A percentile compares a stretch with the other conserved stretches of the same genome.
Evolutionary conservation across 106 monocot species (phyloP).

Genomic region (Amphibolis antarctica): DNA sequence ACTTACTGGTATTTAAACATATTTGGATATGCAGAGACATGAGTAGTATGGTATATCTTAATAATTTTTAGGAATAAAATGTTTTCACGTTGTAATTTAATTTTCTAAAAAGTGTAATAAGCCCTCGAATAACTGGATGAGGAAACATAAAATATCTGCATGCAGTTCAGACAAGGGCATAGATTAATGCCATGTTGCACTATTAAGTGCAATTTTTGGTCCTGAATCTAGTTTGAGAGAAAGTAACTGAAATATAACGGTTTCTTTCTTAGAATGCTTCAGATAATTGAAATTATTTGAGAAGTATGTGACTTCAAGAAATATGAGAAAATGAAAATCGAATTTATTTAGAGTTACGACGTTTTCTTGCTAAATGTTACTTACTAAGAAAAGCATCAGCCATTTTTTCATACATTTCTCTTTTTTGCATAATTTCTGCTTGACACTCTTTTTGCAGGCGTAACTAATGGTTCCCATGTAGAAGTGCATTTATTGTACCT

Average conservation of each 20-base stretch:
- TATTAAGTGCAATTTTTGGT: not conserved
- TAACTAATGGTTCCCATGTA: too few relatives aligned
- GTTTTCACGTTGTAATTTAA: not conserved
- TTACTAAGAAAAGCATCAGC: not conserved
- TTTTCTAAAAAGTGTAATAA: not conserved
- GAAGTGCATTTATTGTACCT: too few relatives aligned
- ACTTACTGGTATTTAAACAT: too few relatives aligned
- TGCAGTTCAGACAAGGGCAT: conserved; percentile 9
- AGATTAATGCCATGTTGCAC: not conserved
- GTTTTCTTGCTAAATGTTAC: not conserved
- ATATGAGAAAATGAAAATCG: too few relatives aligned
- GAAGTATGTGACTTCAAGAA: not conserved
- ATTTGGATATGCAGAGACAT: not conserved
- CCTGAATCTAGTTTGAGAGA: conserved; percentile 4
- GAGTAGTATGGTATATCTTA: too few relatives aligned
- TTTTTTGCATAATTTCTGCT: not conserved
- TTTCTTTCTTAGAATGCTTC: conserved; percentile 4
- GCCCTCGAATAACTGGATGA: conserved; percentile 8
- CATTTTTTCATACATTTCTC: not conserved
- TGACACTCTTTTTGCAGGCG: not conserved
- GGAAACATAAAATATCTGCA: not conserved
- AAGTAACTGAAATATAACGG: not conserved
- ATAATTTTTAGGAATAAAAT: too few relatives aligned
- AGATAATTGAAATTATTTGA: not conserved
- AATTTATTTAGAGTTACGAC: not conserved